These are phyloP conservation scores for Ceratobasidium sp. DNA, from an alignment of 1,284 basidiomycete species.

Conservation along the genomic window DNA sequence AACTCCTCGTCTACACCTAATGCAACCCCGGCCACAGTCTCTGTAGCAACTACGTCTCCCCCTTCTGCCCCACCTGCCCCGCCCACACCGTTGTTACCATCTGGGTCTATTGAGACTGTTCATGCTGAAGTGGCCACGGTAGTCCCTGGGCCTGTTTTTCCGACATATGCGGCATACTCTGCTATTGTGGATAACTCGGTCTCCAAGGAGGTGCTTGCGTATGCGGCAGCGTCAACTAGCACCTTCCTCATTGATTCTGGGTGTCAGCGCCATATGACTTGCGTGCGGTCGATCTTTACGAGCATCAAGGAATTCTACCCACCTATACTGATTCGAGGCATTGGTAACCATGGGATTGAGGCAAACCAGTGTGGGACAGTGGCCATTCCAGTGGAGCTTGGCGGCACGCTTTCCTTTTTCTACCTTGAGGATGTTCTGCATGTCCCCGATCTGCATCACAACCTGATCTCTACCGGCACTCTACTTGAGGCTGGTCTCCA, in stretches of 20 bases:
- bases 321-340: not conserved
- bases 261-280: constrained; percentile 14
- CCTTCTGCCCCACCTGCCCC: too few relatives aligned
- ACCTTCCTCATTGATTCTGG: constrained; percentile 54
- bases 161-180: not conserved
- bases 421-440: constrained; percentile 1
- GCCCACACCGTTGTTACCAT: not conserved
- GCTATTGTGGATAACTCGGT: not conserved
- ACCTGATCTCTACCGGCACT: constrained; percentile 3
- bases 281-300: constrained; percentile 7
- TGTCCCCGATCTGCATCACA: not conserved
- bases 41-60: too few relatives aligned
- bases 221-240: not conserved
- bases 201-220: not conserved
- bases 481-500: constrained; percentile 1
- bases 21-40: too few relatives aligned
- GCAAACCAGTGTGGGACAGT: not conserved
- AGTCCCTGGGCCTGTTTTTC: not conserved
- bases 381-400: not conserved
- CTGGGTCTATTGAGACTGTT: not conserved
- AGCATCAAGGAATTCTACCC: not conserved
- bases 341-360: not conserved
- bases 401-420: not conserved
- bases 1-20: too few relatives aligned
- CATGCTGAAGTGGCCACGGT: not conserved